phyloP scores from a whole-genome alignment of 352 stramenopile genomes.

The Globisporangium viniferum region DNA sequence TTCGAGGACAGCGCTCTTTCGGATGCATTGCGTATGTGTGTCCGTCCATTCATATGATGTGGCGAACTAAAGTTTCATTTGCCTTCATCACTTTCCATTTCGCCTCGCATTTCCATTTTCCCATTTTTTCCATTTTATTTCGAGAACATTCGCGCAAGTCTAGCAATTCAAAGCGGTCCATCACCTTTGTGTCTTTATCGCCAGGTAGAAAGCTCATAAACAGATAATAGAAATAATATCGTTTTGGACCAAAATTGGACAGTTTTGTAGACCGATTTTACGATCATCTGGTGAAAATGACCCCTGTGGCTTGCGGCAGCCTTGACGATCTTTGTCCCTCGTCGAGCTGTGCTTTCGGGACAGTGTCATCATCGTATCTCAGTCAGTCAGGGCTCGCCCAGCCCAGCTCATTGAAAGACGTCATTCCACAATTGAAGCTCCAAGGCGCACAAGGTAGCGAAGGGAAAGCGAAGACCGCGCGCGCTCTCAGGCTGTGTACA shows the following conservation, averaged over 20 bases:
- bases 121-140: neutral
- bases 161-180: neutral
- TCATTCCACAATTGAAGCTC: slow-evolving; percentile 15
- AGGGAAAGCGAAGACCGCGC: neutral
- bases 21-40: neutral
- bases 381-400: neutral
- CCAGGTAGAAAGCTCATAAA: neutral
- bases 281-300: neutral
- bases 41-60: neutral
- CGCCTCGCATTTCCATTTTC: neutral
- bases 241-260: neutral
- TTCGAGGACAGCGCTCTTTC: neutral
- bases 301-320: neutral
- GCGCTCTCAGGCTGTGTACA: neutral
- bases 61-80: neutral
- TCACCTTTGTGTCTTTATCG: neutral
- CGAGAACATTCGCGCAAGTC: neutral
- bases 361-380: neutral
- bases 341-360: neutral
- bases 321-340: slow-evolving; percentile 6
- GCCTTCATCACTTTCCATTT: neutral
- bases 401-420: neutral
- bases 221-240: neutral
- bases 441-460: neutral
- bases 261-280: neutral